Evolutionary conservation across 768 basidiomycete genomes (phyloP).

Genomic region (Paxillus involutus): DNA sequence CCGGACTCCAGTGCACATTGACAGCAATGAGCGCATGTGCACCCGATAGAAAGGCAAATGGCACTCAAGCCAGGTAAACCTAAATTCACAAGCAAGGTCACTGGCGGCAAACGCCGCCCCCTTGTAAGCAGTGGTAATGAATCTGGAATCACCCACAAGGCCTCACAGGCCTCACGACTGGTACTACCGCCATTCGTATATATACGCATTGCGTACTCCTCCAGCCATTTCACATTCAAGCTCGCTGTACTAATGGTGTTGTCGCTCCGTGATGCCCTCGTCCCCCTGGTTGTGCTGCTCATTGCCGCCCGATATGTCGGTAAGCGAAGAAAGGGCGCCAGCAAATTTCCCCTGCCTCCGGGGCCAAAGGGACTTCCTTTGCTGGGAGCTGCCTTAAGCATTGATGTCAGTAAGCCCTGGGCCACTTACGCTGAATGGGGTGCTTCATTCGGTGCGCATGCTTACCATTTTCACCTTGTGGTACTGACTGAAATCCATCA

Average conservation of each 20-base stretch:
- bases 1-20: no score
- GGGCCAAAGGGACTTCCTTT: slow-evolving; percentile 50
- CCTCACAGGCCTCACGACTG: no score
- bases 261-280: neutral
- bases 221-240: neutral
- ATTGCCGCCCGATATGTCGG: slow-evolving; percentile 8
- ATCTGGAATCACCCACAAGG: no score
- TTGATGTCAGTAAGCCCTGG: slow-evolving; percentile 33
- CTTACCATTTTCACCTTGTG: neutral
- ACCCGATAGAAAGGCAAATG: no score
- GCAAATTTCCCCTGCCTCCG: slow-evolving; percentile 38
- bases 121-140: no score
- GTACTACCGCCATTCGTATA: no score
- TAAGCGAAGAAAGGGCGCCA: neutral
- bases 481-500: neutral
- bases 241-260: slow-evolving; percentile 1
- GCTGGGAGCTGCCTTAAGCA: slow-evolving; percentile 23
- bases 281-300: slow-evolving; percentile 7
- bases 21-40: no score
- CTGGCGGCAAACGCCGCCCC: no score
- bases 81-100: no score
- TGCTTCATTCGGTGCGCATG: slow-evolving; percentile 17
- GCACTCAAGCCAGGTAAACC: no score
- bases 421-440: slow-evolving; percentile 34
- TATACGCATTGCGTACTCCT: neutral